Percentiles rank a stretch among this genome's conserved stretches.
Conservation (phyloP, 306 rosid species). For the Ormosia semicastrata region DNA sequence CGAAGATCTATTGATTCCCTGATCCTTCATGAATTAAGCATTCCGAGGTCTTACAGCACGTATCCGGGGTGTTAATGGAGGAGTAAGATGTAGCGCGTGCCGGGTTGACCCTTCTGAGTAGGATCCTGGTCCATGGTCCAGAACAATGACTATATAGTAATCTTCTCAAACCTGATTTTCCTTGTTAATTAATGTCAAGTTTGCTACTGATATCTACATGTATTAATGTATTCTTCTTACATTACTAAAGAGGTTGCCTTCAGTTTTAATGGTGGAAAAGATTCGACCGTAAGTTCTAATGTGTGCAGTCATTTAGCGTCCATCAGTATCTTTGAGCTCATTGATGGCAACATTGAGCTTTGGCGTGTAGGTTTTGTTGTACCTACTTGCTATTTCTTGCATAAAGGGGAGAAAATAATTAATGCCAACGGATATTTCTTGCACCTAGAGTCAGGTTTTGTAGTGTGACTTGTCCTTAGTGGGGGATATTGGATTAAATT, state of each 20-base stretch:
- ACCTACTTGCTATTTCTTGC: slow-evolving; percentile 81
- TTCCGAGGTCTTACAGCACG: no score
- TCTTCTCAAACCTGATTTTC: slow-evolving; percentile 7
- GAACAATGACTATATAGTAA: no score
- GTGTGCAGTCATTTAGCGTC: slow-evolving; percentile 13
- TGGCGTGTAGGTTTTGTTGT: slow-evolving; percentile 79
- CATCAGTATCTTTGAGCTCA: slow-evolving; percentile 11
- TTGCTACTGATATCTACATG: neutral
- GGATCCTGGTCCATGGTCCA: no score
- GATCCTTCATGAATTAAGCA: no score
- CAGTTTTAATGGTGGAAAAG: slow-evolving; percentile 98
- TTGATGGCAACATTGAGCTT: slow-evolving; percentile 27
- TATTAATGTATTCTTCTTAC: slow-evolving; percentile 33
- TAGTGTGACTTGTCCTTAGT: no score
- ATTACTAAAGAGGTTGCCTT: slow-evolving; percentile 89
- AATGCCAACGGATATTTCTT: slow-evolving; percentile 34
- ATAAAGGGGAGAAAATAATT: slow-evolving; percentile 55
- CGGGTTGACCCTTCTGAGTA: no score
- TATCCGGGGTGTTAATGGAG: no score
- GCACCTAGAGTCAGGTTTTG: no score
- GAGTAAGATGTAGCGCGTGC: no score
- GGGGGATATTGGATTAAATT: no score
- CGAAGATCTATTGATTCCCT: no score
- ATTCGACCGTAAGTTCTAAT: slow-evolving; percentile 78
- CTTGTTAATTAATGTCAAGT: slow-evolving; percentile 21